A percentile compares a stretch with the other conserved stretches of the same genome.
These are phyloP conservation scores for Termitomyces sp. DNA, from an alignment of 768 basidiomycete species.

Conservation along the genomic window DNA sequence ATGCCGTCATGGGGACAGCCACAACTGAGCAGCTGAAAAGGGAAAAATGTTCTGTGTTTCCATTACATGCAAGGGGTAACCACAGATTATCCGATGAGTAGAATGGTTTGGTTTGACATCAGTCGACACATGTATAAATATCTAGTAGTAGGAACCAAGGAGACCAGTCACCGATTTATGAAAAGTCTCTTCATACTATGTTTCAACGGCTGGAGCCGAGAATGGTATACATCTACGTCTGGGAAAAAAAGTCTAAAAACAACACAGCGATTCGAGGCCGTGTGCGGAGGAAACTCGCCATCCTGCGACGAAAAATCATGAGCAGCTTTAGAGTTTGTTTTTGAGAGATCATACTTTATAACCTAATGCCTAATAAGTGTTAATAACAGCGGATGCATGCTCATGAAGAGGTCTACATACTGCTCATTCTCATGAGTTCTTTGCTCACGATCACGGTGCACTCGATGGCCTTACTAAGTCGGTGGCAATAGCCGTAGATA, in stretches of 20 bases:
- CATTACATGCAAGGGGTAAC: not conserved
- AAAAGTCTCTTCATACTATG: too few relatives aligned
- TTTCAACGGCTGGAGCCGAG: not conserved
- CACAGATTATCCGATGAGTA: not conserved
- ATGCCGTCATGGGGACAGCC: not conserved
- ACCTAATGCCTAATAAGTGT: not conserved
- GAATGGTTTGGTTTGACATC: not conserved
- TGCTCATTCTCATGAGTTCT: not conserved
- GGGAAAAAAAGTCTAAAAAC: too few relatives aligned
- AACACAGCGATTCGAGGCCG: too few relatives aligned
- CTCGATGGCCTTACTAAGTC: not conserved
- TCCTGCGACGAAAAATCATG: not conserved
- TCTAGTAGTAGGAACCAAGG: not conserved
- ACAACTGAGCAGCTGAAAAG: not conserved
- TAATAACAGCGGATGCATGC: not conserved
- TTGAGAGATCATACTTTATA: not conserved
- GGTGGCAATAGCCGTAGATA: too few relatives aligned
- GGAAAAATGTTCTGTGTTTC: constrained; percentile 3
- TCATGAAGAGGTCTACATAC: too few relatives aligned
- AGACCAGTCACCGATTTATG: too few relatives aligned
- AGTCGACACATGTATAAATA: not conserved
- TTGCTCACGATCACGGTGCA: not conserved
- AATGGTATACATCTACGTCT: not conserved
- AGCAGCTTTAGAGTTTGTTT: not conserved
- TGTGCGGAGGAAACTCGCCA: not conserved